Base-by-base conservation (phyloP, 2,329 filamentous ascomycete species). In the Thelonectria discophora region DNA sequence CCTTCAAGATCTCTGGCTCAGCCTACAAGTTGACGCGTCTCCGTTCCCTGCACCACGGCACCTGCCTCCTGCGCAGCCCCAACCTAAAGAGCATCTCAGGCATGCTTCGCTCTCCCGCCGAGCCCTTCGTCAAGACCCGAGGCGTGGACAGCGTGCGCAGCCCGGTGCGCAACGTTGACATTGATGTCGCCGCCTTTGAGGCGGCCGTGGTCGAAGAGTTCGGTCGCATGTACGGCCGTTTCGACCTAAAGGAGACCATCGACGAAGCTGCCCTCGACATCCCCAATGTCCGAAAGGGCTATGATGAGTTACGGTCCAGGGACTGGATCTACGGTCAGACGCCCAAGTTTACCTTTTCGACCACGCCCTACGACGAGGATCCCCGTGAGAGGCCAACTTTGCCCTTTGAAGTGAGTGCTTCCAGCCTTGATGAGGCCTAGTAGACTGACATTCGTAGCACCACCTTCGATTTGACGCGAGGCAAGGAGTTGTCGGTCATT, bases 111-210 rank as follows among this genome's bases (percentile, higher is more conserved):
- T 93, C 92, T n/a, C 92, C 93, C 0, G 92, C 90, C 0, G 89
- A 88, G 68, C 82, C 84, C 0, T 94, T 87, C 73, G 89, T 98
- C 72, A 87, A 87, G 64, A 92, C 92, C 0, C 89, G 90, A 62
- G 95, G 95, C 0, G 94, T 97, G 1, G 93, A 95, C 70, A 98
- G 94, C 74, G 93, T 98, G 45, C 89, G 92, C 64, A 97, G 93
- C 49, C 87, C 88, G 0, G 90, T 98, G 11, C 84, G 86, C 8
- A 99, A 98, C 77, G 88, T 97, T 1, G 85, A 87, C 3, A 75
- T 92, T 1, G 79, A 73, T 9, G 74, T 69, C 15, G 72, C 60
- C 0, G 77, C 73, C 13, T 87, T 88, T 60, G 79, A 84, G 55
- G 76, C 77, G 1, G 86, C 84, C 11, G 88, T 92, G 2, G 79